phyloP scores from a whole-genome alignment of 495 filamentous ascomycete genomes.

The Thermochaetoides thermophila region DNA sequence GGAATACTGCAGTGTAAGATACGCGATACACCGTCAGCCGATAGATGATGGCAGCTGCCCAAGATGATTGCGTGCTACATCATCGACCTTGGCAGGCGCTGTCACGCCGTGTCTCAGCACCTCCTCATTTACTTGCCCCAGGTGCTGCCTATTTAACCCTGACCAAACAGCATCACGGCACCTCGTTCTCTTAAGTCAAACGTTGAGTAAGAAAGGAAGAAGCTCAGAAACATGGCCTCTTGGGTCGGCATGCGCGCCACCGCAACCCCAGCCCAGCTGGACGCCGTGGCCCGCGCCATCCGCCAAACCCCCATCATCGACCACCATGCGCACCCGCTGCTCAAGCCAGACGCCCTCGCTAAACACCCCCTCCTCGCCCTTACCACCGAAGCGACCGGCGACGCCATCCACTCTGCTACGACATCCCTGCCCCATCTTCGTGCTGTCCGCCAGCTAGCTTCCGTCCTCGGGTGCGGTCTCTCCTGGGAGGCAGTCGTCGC shows the following conservation, averaged over 20 bases:
- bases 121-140: background rate
- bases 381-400: conserved; percentile 58
- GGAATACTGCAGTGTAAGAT: too few relatives aligned
- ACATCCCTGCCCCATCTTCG: conserved; percentile 55
- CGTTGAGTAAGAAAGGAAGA: too few relatives aligned
- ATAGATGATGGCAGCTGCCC: background rate
- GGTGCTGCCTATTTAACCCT: background rate
- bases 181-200: too few relatives aligned
- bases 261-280: conserved; percentile 17
- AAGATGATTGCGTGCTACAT: background rate
- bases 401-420: conserved; percentile 40
- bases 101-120: background rate
- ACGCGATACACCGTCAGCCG: too few relatives aligned
- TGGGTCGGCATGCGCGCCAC: conserved; percentile 19
- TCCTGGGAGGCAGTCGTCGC: conserved; percentile 50
- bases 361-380: conserved; percentile 51
- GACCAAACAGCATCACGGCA: background rate
- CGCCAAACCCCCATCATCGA: conserved; percentile 67
- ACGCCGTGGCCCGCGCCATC: conserved; percentile 31
- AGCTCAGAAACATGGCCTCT: conserved; percentile 17
- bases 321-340: conserved; percentile 65
- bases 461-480: conserved; percentile 42
- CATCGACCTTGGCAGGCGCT: background rate
- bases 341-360: conserved; percentile 19
- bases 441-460: conserved; percentile 52